Conservation (phyloP, 2,329 filamentous ascomycete genomes). For the Penicillium sp. region DNA sequence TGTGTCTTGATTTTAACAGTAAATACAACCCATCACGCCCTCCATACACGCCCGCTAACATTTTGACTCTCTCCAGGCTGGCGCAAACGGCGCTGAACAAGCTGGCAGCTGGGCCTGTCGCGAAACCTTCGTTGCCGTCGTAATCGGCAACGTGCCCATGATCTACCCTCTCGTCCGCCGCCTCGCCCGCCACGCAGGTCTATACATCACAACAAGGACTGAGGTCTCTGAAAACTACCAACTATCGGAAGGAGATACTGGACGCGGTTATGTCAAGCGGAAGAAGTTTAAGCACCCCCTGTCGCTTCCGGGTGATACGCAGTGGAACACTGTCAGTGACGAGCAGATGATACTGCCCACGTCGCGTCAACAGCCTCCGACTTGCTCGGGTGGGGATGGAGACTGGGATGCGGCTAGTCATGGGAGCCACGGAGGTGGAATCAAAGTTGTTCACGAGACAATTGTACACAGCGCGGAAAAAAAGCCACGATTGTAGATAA, state of each 20-base stretch:
- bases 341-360: constrained; percentile 29
- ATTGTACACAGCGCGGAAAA: constrained; percentile 29
- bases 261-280: constrained; percentile 14
- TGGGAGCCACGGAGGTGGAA: constrained; percentile 22
- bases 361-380: constrained; percentile 25
- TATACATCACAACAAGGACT: constrained; percentile 24
- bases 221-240: constrained; percentile 24
- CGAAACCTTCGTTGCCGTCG: constrained; percentile 48
- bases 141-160: constrained; percentile 47
- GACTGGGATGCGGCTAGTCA: constrained; percentile 24
- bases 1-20: constrained; percentile 53
- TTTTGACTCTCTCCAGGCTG: constrained; percentile 23
- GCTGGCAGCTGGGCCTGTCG: constrained; percentile 48
- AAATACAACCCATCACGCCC: not conserved
- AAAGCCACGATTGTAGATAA: constrained; percentile 5
- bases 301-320: constrained; percentile 30
- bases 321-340: constrained; percentile 33
- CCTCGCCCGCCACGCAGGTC: constrained; percentile 24
- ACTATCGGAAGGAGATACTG: constrained; percentile 21
- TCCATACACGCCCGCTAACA: not conserved
- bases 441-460: constrained; percentile 34
- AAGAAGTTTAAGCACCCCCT: constrained; percentile 35
- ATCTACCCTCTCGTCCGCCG: constrained; percentile 40
- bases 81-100: constrained; percentile 40
- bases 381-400: constrained; percentile 21